phyloP scores from a whole-genome alignment of 805 yeast genomes.

The Starmerella asiatica region DNA sequence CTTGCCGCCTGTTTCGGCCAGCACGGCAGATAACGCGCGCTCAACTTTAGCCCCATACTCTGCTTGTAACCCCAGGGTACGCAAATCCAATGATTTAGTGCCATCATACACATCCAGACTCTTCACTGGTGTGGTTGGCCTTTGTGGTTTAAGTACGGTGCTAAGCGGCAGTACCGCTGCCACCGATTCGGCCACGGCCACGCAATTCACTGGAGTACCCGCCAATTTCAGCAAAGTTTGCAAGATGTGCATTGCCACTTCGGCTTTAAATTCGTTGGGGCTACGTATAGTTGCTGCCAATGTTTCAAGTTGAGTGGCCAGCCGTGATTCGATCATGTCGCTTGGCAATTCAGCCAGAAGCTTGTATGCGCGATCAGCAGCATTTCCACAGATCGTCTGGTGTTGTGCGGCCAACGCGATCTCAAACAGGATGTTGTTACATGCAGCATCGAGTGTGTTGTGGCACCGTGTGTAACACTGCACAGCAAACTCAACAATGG shows the following conservation, averaged over 20 bases:
- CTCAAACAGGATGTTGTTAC: constrained; percentile 1
- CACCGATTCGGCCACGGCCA: constrained; percentile 5
- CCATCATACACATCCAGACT: too few species aligned
- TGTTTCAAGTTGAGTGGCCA: constrained; percentile 2
- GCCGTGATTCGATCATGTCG: background rate
- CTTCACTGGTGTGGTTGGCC: too few species aligned
- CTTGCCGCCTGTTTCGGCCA: too few species aligned
- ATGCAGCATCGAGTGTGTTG: background rate
- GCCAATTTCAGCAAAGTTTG: background rate
- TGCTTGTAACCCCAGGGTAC: too few species aligned
- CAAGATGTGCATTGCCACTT: constrained; percentile 5
- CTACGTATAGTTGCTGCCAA: constrained; percentile 8
- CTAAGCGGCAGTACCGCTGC: constrained; percentile 8
- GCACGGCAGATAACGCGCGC: too few species aligned
- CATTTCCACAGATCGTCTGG: background rate
- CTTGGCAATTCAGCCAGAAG: background rate
- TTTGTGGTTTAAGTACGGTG: too few species aligned
- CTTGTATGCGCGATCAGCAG: constrained; percentile 1
- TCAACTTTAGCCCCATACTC: too few species aligned
- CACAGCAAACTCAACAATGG: constrained; percentile 4
- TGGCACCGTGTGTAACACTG: background rate
- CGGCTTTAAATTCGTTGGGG: constrained; percentile 7
- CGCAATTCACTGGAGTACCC: background rate
- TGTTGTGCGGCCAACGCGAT: constrained; percentile 9
- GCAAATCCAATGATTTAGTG: too few species aligned